Percentiles rank a stretch among this genome's conserved stretches.
Evolutionary conservation across 257 asterid species (phyloP).

Genomic region (Ajuga chamaepitys): DNA sequence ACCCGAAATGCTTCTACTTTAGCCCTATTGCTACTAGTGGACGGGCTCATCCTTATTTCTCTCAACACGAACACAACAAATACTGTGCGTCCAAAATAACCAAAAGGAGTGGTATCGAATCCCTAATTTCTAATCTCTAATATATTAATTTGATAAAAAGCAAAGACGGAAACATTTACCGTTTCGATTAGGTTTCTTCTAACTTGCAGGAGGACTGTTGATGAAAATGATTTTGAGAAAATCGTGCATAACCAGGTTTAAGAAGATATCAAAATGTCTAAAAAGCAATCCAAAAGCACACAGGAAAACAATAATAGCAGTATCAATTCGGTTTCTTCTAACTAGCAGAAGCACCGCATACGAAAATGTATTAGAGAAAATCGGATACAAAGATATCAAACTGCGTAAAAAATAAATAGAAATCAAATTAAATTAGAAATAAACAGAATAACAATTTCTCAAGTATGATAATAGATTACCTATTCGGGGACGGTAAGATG

Average conservation of each 20-base stretch:
- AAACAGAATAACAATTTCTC: no score
- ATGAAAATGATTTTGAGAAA: neutral
- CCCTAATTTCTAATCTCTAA: no score
- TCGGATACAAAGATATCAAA: neutral
- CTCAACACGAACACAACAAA: no score
- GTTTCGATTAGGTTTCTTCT: neutral
- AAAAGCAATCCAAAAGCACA: no score
- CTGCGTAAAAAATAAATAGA: neutral
- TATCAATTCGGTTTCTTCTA: no score
- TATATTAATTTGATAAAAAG: neutral
- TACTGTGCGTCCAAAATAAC: neutral
- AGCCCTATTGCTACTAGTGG: constrained; percentile 23
- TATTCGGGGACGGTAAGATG: constrained; percentile 36
- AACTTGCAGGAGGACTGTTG: no score
- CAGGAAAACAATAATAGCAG: no score
- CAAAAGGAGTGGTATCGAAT: no score
- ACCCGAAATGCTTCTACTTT: constrained; percentile 52
- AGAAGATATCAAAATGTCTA: no score
- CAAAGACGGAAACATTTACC: neutral
- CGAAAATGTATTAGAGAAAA: no score
- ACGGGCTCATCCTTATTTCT: constrained; percentile 23
- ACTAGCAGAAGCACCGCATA: no score
- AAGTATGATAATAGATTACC: neutral
- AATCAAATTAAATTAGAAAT: neutral
- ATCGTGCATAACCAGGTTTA: neutral